Evolutionary conservation across 1,284 basidiomycete genomes (phyloP).

Genomic region (Singerocomus rubriflavus): DNA sequence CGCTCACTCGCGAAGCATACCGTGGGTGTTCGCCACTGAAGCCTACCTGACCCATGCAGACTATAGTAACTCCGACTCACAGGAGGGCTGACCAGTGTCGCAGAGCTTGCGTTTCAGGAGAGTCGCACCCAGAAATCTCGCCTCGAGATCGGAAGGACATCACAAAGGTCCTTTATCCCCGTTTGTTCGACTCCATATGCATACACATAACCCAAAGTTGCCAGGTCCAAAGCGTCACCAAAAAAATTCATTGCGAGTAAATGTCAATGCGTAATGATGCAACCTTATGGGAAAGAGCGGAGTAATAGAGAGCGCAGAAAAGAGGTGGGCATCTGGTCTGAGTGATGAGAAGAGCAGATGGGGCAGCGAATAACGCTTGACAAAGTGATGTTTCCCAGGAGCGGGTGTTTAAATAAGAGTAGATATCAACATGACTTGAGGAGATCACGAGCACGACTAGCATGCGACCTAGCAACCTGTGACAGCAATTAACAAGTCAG

Average conservation of each 20-base stretch:
- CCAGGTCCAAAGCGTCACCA: not conserved
- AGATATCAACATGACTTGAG: constrained; percentile 29
- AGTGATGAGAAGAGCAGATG: constrained; percentile 13
- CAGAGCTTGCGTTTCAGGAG: not conserved
- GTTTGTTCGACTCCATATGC: not conserved
- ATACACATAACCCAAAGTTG: not conserved
- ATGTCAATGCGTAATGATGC: constrained; percentile 7
- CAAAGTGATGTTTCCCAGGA: constrained; percentile 3
- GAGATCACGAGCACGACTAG: constrained; percentile 30
- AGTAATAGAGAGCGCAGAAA: not conserved
- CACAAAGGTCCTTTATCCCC: not conserved
- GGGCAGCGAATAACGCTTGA: not conserved
- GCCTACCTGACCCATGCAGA: not conserved
- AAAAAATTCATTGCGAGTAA: constrained; percentile 7
- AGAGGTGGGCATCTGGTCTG: constrained; percentile 20
- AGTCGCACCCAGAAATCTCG: too few species aligned
- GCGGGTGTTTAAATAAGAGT: constrained; percentile 1
- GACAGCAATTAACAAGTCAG: constrained; percentile 5
- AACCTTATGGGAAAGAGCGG: not conserved
- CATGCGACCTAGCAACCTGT: constrained; percentile 29
- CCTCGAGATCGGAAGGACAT: too few species aligned
- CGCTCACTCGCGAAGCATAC: not conserved
- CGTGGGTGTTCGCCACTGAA: not conserved
- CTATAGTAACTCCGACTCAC: not conserved
- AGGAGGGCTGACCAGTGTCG: not conserved